phyloP scores from a whole-genome alignment of 2,329 filamentous ascomycete species.

The Fusarium compactum region DNA sequence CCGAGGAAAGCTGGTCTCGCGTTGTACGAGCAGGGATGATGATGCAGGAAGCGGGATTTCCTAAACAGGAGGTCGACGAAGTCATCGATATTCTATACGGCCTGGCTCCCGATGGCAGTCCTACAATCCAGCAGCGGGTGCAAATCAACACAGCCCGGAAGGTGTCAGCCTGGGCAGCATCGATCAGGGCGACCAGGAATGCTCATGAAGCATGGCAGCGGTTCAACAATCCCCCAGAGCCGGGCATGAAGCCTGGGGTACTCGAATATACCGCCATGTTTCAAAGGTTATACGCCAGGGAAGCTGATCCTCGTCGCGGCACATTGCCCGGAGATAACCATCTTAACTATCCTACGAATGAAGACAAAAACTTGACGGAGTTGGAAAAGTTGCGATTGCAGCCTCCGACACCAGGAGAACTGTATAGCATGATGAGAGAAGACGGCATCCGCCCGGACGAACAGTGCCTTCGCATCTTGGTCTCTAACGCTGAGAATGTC shows the following conservation, averaged over 20 bases:
- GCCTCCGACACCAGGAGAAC: slow-evolving; percentile 68
- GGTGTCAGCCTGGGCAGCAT: slow-evolving; percentile 64
- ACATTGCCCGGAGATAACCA: slow-evolving; percentile 71
- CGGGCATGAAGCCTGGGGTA: slow-evolving; percentile 52
- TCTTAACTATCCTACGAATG: slow-evolving; percentile 56
- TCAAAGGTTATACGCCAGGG: slow-evolving; percentile 61
- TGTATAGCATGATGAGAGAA: slow-evolving; percentile 70
- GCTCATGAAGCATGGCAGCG: slow-evolving; percentile 70
- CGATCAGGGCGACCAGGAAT: slow-evolving; percentile 70
- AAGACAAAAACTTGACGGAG: slow-evolving; percentile 67
- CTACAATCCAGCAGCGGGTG: slow-evolving; percentile 66
- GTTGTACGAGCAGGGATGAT: slow-evolving; percentile 65
- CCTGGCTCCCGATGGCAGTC: slow-evolving; percentile 61
- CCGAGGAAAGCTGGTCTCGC: slow-evolving; percentile 66
- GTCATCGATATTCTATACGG: slow-evolving; percentile 67
- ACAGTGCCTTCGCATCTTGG: slow-evolving; percentile 65
- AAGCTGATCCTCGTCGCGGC: slow-evolving; percentile 43
- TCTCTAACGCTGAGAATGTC: slow-evolving; percentile 64
- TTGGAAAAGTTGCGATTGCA: slow-evolving; percentile 72
- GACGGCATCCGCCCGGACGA: slow-evolving; percentile 62
- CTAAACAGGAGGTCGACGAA: slow-evolving; percentile 59
- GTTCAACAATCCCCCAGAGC: slow-evolving; percentile 56
- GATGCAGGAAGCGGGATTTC: slow-evolving; percentile 69
- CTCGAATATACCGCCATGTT: slow-evolving; percentile 72
- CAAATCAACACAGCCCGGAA: slow-evolving; percentile 32